Base-by-base conservation (phyloP, 441 rosid genomes). In the Aleurites moluccanus region DNA sequence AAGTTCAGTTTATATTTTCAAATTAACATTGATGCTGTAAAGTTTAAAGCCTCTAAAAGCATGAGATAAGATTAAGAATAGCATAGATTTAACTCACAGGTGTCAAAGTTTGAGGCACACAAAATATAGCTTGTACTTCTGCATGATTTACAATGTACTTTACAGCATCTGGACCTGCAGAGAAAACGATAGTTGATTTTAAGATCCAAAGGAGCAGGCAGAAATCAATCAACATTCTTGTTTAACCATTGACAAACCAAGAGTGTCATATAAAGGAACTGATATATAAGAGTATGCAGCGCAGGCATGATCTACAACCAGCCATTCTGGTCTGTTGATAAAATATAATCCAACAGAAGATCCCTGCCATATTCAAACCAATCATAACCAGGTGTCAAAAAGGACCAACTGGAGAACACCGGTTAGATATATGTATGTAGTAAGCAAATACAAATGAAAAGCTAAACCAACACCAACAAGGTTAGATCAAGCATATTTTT, bases 221-320 rank as follows among this genome's bases (percentile, higher is more conserved):
- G 63, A 57, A 35, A 47, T 69, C 57, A 68, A 79, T n/a, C 10
- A 65, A 75, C 75, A 52, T 20, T 61, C 7, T 35, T 30, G 33
- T 49, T 57, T 18, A 71, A 77, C 59, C 59, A 77, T 62, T 70
- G 16, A 79, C 89, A 56, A 62, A 92, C 99, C 99, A 77, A 93
- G 97, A 61, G 98, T 96, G 87, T 96, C 99, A 73, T 94, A 96
- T 80, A 96, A 84, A 82, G 99, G 99, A 88, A 96, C 98, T 33
- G 98, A 93, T 45, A 89, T 83, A 73, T 77, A 90, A 74, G 98
- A 96, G 82, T 89, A 96, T 20, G 99, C 94, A 21, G 98, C 84
- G 82, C 99, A 93, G 59, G 99, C 98, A 83, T 96, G 98, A 85
- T 96, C 99, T 77, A 87, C 89, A 62, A 96, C 85, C 47, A 88